Conservation (phyloP, 371 early-diverging fungal species). For the Mortierella sp. region DNA sequence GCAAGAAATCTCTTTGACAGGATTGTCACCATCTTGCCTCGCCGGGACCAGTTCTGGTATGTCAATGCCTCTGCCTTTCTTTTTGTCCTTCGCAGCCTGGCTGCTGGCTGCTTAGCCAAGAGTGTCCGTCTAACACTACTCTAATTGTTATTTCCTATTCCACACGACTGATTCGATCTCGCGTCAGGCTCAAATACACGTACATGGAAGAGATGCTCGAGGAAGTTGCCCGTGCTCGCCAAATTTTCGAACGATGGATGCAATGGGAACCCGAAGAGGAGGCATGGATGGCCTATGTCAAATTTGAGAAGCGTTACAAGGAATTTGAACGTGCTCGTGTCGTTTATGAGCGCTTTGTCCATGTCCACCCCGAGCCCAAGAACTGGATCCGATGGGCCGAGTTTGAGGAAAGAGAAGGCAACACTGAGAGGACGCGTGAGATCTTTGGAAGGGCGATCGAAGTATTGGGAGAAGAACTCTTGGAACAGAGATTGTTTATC, state of each 20-base stretch:
- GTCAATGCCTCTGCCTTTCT: neutral
- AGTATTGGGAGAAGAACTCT: conserved; percentile 85
- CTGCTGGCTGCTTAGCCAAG: no score
- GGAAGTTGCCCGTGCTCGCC: conserved; percentile 89
- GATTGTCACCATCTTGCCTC: conserved; percentile 89
- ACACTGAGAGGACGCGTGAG: conserved; percentile 82
- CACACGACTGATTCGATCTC: no score
- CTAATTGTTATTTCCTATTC: no score
- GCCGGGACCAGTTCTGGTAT: conserved; percentile 97
- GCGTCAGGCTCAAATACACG: conserved; percentile 81
- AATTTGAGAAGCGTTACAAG: conserved; percentile 91
- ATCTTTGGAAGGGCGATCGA: conserved; percentile 91
- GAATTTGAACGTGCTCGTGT: conserved; percentile 86
- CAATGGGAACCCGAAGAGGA: conserved; percentile 95
- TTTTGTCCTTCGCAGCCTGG: no score
- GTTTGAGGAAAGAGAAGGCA: conserved; percentile 90
- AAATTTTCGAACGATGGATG: conserved; percentile 99
- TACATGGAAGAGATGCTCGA: conserved; percentile 97
- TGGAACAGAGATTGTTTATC: conserved; percentile 91
- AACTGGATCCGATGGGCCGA: conserved; percentile 97
- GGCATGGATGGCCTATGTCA: conserved; percentile 95
- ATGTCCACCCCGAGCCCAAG: conserved; percentile 91
- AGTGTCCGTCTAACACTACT: neutral
- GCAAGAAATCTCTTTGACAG: conserved; percentile 96
- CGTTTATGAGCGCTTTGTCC: conserved; percentile 88